Evolutionary conservation across 495 filamentous ascomycete species (phyloP).

Genomic region (Friedmanniomyces simplex): DNA sequence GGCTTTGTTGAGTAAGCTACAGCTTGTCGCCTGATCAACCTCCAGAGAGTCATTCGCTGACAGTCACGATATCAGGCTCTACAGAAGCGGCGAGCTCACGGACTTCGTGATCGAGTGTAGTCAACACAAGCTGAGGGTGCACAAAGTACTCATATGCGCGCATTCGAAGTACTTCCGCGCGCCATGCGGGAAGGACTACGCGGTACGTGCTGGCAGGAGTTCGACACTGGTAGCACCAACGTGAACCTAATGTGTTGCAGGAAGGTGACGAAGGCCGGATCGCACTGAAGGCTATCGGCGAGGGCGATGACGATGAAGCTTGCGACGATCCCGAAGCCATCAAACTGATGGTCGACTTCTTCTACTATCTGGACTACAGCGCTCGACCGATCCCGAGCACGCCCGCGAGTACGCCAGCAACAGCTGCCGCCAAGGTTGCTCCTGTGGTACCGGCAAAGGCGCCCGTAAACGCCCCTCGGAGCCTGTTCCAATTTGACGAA

Average conservation of each 20-base stretch:
- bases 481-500: no score
- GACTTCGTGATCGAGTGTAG: background rate
- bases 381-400: background rate
- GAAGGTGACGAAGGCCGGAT: background rate
- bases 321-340: slow-evolving; percentile 8
- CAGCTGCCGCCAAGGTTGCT: no score
- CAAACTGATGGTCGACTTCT: slow-evolving; percentile 8
- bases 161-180: no score
- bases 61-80: background rate
- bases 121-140: background rate
- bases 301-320: background rate
- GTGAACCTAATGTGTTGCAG: background rate
- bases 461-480: no score
- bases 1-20: background rate
- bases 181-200: background rate
- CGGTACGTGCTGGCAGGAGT: background rate
- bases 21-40: background rate
- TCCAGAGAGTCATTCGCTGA: no score
- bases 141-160: background rate
- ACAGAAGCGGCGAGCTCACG: background rate
- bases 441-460: no score
- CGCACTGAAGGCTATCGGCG: background rate
- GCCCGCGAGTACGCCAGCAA: no score
- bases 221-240: background rate
- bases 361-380: slow-evolving; percentile 11